Conservation (phyloP, 1,284 basidiomycete genomes). For the Xerocomus nothofagi region DNA sequence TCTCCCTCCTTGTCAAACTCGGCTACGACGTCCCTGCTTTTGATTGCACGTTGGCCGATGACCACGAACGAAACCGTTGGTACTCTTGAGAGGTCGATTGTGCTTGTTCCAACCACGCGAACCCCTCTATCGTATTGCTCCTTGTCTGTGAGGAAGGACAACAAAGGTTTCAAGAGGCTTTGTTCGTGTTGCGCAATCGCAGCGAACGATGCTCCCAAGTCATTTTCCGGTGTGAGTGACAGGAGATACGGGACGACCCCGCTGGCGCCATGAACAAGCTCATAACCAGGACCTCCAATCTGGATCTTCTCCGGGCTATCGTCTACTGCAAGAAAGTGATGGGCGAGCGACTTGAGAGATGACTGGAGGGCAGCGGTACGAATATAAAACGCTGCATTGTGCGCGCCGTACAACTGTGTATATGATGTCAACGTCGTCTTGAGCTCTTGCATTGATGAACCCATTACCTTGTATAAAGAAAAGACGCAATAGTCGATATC, state of each 20-base stretch:
- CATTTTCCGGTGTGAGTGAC: constrained; percentile 50
- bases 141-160: constrained; percentile 41
- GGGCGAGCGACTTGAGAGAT: constrained; percentile 58
- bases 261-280: constrained; percentile 60
- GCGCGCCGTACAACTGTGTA: constrained; percentile 70
- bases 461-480: constrained; percentile 74
- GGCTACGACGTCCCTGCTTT: constrained; percentile 64
- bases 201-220: constrained; percentile 49
- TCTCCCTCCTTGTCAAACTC: constrained; percentile 58
- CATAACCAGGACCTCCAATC: constrained; percentile 73
- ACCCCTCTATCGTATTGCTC: constrained; percentile 56
- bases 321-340: constrained; percentile 67
- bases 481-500: constrained; percentile 74
- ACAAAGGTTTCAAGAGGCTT: constrained; percentile 40
- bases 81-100: constrained; percentile 45
- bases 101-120: constrained; percentile 63
- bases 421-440: not conserved
- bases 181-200: constrained; percentile 49
- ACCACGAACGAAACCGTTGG: constrained; percentile 78
- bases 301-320: constrained; percentile 61
- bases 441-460: not conserved
- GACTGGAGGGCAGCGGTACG: constrained; percentile 44
- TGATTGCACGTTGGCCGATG: constrained; percentile 49
- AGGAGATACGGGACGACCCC: constrained; percentile 65
- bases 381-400: constrained; percentile 67